Conservation (phyloP, 345 rosid genomes). For the Salix exigua region DNA sequence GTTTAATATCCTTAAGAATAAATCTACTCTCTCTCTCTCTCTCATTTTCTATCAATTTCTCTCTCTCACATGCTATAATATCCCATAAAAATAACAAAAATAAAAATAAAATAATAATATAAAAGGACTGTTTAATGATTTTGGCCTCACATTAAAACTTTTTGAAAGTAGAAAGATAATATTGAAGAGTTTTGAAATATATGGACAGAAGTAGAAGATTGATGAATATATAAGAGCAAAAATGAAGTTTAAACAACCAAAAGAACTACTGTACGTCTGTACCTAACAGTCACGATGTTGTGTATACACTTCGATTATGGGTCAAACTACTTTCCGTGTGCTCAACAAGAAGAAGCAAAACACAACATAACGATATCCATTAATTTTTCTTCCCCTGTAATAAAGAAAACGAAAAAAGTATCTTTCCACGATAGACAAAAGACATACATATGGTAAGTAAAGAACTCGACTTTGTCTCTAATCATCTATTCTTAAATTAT, state of each 20-base stretch:
- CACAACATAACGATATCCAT: background rate
- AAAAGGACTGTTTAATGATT: background rate
- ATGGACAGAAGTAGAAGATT: background rate
- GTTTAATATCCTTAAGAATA: too few species aligned
- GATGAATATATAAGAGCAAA: background rate
- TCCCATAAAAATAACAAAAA: background rate
- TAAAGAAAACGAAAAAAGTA: background rate
- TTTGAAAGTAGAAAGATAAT: background rate
- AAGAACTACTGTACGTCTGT: background rate
- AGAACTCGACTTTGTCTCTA: slow-evolving; percentile 2
- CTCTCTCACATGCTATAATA: background rate
- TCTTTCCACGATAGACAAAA: background rate
- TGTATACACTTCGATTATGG: background rate
- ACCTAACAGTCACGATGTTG: slow-evolving; percentile 28
- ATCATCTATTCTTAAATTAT: background rate
- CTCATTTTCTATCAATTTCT: background rate
- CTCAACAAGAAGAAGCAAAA: slow-evolving; percentile 8
- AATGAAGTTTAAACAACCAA: background rate
- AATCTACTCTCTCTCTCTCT: too few species aligned
- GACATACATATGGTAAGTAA: slow-evolving; percentile 8
- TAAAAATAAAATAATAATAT: background rate
- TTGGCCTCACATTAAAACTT: background rate
- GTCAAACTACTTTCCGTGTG: slow-evolving; percentile 40
- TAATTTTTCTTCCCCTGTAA: background rate
- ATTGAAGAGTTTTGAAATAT: background rate